These are phyloP conservation scores for Arthrobotrys sinensis DNA, from an alignment of 2,329 filamentous ascomycete species.

Conservation along the genomic window DNA sequence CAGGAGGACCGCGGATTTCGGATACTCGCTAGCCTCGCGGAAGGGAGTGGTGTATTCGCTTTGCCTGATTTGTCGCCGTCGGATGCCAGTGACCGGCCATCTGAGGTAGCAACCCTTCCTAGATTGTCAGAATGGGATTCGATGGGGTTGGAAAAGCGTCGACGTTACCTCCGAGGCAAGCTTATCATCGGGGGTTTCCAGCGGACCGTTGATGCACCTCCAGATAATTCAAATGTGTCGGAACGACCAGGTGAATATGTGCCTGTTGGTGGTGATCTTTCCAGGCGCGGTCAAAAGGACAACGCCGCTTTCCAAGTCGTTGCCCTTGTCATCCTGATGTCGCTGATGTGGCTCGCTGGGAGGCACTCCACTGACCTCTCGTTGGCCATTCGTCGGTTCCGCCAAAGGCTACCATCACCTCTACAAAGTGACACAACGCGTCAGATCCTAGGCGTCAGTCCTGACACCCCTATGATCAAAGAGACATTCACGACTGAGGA, in stretches of 20 bases:
- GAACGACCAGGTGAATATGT: constrained; percentile 4
- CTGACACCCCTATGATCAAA: constrained; percentile 56
- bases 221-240: constrained; percentile 42
- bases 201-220: constrained; percentile 24
- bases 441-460: constrained; percentile 45
- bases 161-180: constrained; percentile 38
- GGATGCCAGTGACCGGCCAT: constrained; percentile 1
- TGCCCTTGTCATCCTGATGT: constrained; percentile 52
- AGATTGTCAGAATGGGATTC: constrained; percentile 30
- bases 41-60: constrained; percentile 50
- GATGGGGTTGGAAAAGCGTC: constrained; percentile 46
- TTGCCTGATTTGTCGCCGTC: constrained; percentile 22
- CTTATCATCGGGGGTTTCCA: constrained; percentile 39
- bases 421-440: constrained; percentile 30
- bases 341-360: constrained; percentile 56
- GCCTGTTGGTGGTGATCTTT: neutral
- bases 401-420: constrained; percentile 34
- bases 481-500: constrained; percentile 52
- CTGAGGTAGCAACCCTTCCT: constrained; percentile 29
- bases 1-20: constrained; percentile 71
- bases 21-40: constrained; percentile 72
- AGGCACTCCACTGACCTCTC: constrained; percentile 53
- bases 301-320: constrained; percentile 47
- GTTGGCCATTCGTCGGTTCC: constrained; percentile 39
- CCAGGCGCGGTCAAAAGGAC: constrained; percentile 31